Conservation (phyloP, 495 filamentous ascomycete species). For the Rhypophila decipiens region DNA sequence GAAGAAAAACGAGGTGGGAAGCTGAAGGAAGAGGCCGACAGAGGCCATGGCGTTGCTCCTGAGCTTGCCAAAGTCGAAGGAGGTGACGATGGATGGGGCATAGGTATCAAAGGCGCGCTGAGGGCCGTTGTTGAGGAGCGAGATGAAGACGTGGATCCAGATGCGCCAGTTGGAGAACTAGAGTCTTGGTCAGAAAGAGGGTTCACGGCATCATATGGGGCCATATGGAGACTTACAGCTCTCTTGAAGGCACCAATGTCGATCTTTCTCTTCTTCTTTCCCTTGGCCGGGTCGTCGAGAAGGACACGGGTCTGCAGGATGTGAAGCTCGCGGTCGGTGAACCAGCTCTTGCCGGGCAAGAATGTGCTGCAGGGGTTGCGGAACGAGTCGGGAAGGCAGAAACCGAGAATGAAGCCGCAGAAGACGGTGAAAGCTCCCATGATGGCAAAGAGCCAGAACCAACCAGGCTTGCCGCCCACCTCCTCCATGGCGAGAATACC, state of each 20-base stretch:
- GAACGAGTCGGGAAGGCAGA: constrained; percentile 49
- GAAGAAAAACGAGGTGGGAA: constrained; percentile 39
- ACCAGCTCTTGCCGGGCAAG: constrained; percentile 28
- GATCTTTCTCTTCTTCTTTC: constrained; percentile 25
- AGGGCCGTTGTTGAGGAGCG: constrained; percentile 33
- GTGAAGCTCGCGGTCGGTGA: constrained; percentile 30
- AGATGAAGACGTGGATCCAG: constrained; percentile 36
- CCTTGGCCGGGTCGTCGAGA: constrained; percentile 33
- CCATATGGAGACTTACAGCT: constrained; percentile 8
- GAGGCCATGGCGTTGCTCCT: constrained; percentile 46
- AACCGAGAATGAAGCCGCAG: constrained; percentile 43
- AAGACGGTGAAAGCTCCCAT: constrained; percentile 51
- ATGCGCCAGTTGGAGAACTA: constrained; percentile 30
- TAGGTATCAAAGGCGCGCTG: constrained; percentile 41
- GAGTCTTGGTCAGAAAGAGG: too few relatives aligned
- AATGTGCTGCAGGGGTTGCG: constrained; percentile 38
- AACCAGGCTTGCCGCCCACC: constrained; percentile 43
- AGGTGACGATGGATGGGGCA: constrained; percentile 33
- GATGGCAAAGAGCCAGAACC: constrained; percentile 55
- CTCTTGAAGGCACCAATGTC: constrained; percentile 19
- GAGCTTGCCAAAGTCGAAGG: constrained; percentile 42
- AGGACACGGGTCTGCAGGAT: constrained; percentile 32
- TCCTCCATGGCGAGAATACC: constrained; percentile 38
- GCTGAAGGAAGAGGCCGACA: constrained; percentile 35
- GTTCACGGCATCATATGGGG: too few relatives aligned